Evolutionary conservation across 2,329 filamentous ascomycete species (phyloP).

Genomic region (Pestalotiopsis sp.): DNA sequence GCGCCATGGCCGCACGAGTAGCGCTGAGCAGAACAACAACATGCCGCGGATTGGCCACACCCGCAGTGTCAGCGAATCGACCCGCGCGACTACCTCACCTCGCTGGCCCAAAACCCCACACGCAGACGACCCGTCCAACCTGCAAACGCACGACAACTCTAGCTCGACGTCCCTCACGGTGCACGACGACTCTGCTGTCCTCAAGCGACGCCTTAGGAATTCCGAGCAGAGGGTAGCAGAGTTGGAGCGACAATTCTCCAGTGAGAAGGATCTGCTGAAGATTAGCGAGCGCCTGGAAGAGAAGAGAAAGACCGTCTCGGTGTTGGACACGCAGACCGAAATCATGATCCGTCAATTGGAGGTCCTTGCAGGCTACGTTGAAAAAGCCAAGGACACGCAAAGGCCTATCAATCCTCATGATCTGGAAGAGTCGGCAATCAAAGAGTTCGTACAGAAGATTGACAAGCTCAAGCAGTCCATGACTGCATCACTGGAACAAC

Average conservation of each 20-base stretch:
- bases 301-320: constrained; percentile 94
- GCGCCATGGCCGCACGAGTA: constrained; percentile 88
- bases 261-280: constrained; percentile 68
- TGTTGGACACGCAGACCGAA: constrained; percentile 91
- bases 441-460: constrained; percentile 81
- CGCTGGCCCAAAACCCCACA: constrained; percentile 73
- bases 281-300: constrained; percentile 87
- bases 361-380: constrained; percentile 84
- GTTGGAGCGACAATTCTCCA: constrained; percentile 76
- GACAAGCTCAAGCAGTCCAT: constrained; percentile 64
- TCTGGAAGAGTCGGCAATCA: constrained; percentile 87
- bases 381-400: constrained; percentile 81
- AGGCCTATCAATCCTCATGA: constrained; percentile 79
- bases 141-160: constrained; percentile 62
- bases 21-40: constrained; percentile 61
- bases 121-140: constrained; percentile 53
- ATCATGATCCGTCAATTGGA: constrained; percentile 93
- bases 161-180: constrained; percentile 70
- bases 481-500: constrained; percentile 59
- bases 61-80: constrained; percentile 69
- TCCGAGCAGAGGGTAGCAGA: constrained; percentile 86
- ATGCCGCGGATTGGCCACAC: constrained; percentile 51
- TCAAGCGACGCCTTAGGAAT: constrained; percentile 76
- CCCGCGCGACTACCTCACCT: constrained; percentile 63
- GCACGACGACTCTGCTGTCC: constrained; percentile 64